phyloP scores from a whole-genome alignment of 129 eudicot species.

The Ambrosia trifida region DNA sequence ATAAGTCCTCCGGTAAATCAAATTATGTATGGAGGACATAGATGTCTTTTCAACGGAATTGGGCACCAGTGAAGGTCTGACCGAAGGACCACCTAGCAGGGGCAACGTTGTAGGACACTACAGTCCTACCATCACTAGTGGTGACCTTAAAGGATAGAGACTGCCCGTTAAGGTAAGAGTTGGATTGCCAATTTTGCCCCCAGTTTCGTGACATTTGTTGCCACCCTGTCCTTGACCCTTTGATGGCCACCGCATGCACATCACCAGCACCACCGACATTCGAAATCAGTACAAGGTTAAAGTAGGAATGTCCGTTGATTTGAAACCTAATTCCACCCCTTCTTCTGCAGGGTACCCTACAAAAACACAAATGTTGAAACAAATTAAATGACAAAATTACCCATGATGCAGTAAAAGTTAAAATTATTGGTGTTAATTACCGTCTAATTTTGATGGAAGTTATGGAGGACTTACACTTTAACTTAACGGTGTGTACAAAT shows the following conservation, averaged over 20 bases:
- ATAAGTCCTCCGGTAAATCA: conserved; percentile 36
- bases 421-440: too few relatives aligned
- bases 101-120: conserved; percentile 73
- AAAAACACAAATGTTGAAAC: conserved; percentile 11
- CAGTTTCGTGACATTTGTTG: conserved; percentile 88
- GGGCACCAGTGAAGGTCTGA: conserved; percentile 77
- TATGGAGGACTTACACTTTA: too few relatives aligned
- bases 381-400: conserved; percentile 10
- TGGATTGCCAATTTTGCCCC: conserved; percentile 98
- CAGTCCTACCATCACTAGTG: conserved; percentile 71
- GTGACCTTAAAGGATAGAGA: conserved; percentile 79
- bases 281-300: conserved; percentile 71
- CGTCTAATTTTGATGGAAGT: too few relatives aligned
- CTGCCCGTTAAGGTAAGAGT: conserved; percentile 72
- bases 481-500: too few relatives aligned
- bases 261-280: conserved; percentile 92
- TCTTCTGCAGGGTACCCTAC: conserved; percentile 79
- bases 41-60: conserved; percentile 39
- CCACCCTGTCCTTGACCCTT: conserved; percentile 87
- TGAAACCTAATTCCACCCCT: conserved; percentile 92
- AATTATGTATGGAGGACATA: conserved; percentile 7
- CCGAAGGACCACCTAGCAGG: conserved; percentile 88
- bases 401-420: not conserved
- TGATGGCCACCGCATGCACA: conserved; percentile 65
- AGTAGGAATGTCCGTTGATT: conserved; percentile 86